Base-by-base conservation (phyloP, 495 filamentous ascomycete genomes). In the Neurospora sp. region DNA sequence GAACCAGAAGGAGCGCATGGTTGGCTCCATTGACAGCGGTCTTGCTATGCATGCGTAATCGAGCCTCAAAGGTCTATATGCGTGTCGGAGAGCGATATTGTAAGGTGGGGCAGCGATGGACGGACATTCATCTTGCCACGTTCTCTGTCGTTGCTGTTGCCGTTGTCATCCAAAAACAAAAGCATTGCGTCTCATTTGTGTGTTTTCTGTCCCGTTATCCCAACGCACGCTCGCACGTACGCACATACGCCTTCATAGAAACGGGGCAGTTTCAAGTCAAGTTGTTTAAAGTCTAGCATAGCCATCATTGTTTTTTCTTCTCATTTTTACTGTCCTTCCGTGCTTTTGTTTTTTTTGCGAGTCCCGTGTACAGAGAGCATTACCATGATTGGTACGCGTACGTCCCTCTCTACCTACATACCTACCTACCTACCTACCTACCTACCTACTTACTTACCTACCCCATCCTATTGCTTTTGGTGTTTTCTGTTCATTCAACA, bases 1-100 rank as follows among this genome's bases (percentile, higher is more conserved):
- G 69, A 45, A 59, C 10, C 41, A 69, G 71, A 61, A 41, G 35
- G 41, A 72, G 61, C 70, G 70, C 27, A 35, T 44, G 20, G 45
- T 45, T 27, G 72, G 72, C 12, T 73, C 72, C 6, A 73, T 73
- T 38, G 72, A 73, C 22, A 73, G 72, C 45, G 72, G 72, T 22
- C 69, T 73, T n/a, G 72, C 72, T 22, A 27, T 73, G 69, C 44
- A 71, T 45, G 70, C 70, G n/a, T 71, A 71, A 39, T 27, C 17
- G 16, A 9, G 38, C n/a, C 31, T 45, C 17, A 38, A 39, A 20
- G 14, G n/a, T 44, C 8, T 69, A 14, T 12, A 20, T 45, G 35
- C 8, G 1, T 20, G 37, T 20, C 39, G 27, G 22, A 41, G 10
- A 69, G 35, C 35, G 35, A 27, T n/a, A 20, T 5, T 31, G n/a